phyloP scores from a whole-genome alignment of 2,329 filamentous ascomycete genomes.

The Aureobasidium namibiae region DNA sequence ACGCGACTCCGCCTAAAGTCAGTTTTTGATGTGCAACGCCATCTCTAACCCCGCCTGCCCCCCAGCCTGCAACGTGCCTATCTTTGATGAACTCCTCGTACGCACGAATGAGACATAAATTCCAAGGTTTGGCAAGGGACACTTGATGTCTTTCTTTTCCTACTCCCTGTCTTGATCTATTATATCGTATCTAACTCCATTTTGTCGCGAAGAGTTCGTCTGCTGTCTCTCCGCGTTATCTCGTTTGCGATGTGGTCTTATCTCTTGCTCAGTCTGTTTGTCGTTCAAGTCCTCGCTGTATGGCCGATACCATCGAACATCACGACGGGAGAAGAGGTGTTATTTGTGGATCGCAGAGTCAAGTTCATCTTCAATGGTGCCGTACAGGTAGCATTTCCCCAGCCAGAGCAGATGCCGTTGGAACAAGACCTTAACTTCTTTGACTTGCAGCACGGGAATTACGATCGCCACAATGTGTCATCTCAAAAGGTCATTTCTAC shows the following conservation, averaged over 20 bases:
- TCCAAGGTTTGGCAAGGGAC: conserved; percentile 7
- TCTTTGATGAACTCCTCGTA: neutral
- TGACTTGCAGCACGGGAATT: conserved; percentile 2
- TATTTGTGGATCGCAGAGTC: conserved; percentile 33
- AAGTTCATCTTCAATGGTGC: conserved; percentile 30
- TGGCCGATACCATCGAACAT: conserved; percentile 36
- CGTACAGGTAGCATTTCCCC: conserved; percentile 19
- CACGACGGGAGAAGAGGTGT: conserved; percentile 28
- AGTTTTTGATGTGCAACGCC: conserved; percentile 3
- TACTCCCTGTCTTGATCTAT: neutral
- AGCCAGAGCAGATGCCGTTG: conserved; percentile 4
- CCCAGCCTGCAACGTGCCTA: neutral
- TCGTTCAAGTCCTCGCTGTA: conserved; percentile 27
- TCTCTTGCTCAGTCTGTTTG: conserved; percentile 5
- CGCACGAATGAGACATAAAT: conserved; percentile 9
- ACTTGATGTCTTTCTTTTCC: neutral
- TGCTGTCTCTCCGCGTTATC: neutral
- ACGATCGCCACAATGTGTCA: neutral
- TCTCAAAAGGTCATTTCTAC: conserved; percentile 35
- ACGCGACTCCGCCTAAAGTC: neutral
- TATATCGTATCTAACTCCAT: neutral
- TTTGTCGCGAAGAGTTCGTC: neutral
- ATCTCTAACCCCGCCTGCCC: conserved; percentile 5
- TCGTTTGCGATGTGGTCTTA: neutral
- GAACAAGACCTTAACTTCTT: conserved; percentile 12